These are phyloP conservation scores for Erysimum pusillum DNA, from an alignment of 441 rosid genomes.

Conservation along the genomic window DNA sequence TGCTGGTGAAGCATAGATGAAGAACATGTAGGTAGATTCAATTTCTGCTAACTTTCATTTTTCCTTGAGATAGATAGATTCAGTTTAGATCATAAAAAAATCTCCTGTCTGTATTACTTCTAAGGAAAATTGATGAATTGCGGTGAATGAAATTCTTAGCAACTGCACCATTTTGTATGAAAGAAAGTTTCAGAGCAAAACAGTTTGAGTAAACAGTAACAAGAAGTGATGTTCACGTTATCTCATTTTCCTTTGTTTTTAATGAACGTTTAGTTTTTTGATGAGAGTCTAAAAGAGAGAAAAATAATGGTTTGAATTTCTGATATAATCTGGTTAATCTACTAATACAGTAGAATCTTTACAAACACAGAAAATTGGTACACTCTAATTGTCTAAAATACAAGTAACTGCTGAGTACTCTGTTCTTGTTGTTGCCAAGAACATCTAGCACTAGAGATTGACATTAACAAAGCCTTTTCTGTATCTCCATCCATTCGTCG, in stretches of 20 bases:
- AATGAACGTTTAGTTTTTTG: background rate
- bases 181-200: background rate
- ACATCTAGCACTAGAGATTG: slow-evolving; percentile 19
- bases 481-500: slow-evolving; percentile 17
- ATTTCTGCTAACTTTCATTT: background rate
- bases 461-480: slow-evolving; percentile 34
- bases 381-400: slow-evolving; percentile 1
- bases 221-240: background rate
- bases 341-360: no score
- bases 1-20: background rate
- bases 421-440: slow-evolving; percentile 11
- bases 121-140: no score
- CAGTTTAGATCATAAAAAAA: background rate
- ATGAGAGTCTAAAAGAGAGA: background rate
- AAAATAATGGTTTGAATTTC: background rate
- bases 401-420: background rate
- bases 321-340: background rate
- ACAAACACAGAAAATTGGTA: background rate
- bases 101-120: background rate
- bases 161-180: background rate
- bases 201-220: background rate
- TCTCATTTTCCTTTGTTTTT: background rate
- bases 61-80: background rate
- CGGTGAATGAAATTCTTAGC: background rate
- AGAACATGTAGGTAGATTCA: background rate